A percentile compares a stretch with the other conserved stretches of the same genome.
Evolutionary conservation across 78 protist genomes (phyloP).

Genomic region (Dictyostelium brefeldianum): DNA sequence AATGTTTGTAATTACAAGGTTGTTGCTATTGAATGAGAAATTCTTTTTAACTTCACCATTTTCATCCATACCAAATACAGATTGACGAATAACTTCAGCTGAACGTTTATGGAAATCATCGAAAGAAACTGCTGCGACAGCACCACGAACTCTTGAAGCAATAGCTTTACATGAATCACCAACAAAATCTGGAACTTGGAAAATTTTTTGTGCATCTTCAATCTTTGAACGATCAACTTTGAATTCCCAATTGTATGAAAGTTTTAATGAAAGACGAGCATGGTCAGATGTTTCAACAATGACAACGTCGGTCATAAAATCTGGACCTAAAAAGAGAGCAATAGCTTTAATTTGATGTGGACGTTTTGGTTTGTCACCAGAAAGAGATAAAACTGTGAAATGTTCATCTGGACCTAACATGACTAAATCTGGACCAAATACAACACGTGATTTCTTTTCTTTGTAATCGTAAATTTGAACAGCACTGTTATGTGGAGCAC

Average conservation of each 20-base stretch:
- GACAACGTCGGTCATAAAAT: constrained; percentile 95
- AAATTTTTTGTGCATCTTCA: constrained; percentile 85
- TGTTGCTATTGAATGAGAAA: constrained; percentile 90
- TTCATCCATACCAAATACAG: constrained; percentile 93
- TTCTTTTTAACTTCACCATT: constrained; percentile 35
- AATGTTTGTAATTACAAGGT: constrained; percentile 92
- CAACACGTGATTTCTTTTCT: constrained; percentile 91
- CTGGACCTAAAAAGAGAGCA: constrained; percentile 94
- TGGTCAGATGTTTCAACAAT: constrained; percentile 96
- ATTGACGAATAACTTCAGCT: constrained; percentile 90
- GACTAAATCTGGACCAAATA: constrained; percentile 95
- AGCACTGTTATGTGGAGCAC: constrained; percentile 95
- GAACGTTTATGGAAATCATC: constrained; percentile 96
- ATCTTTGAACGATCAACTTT: constrained; percentile 51
- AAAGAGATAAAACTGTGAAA: constrained; percentile 91
- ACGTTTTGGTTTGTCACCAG: constrained; percentile 96
- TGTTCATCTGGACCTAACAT: constrained; percentile 96
- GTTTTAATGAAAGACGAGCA: constrained; percentile 92
- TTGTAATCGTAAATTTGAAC: constrained; percentile 95
- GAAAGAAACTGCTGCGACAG: constrained; percentile 91
- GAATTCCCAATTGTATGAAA: constrained; percentile 96
- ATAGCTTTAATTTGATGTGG: constrained; percentile 92
- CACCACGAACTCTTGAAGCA: constrained; percentile 95
- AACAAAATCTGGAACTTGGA: constrained; percentile 95
- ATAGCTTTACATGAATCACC: constrained; percentile 97